Base-by-base conservation (phyloP, 352 stramenopile genomes). In the Pythium coloratum region DNA sequence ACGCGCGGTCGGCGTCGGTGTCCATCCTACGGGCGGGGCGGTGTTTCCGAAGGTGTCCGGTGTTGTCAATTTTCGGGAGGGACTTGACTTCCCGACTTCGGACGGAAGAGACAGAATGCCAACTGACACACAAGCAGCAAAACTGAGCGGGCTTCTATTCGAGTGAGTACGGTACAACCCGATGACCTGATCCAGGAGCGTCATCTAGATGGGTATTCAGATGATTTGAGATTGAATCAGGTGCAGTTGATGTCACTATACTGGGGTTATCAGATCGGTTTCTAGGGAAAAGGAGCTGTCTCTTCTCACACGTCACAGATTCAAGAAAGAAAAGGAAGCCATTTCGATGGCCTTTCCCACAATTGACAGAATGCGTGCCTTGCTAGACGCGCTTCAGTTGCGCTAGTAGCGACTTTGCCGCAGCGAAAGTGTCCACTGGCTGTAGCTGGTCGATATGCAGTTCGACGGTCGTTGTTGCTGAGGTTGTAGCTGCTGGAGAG, bases 381-480 rank as follows among this genome's bases (percentile, higher is more conserved):
- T 5, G 12, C 14, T 40, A 42, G 18, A 1, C 16, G 0, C 30
- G 7, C 18, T 36, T 18, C 47, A 72, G 55, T 36, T 66, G 55
- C 28, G 55, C 30, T 9, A 64, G 67, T 7, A 69, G 28, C n/a
- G 55, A 24, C 47, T 65, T 60, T n/a, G 67, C 47, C 1, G 40
- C 44, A 14, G 61, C 67, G 34, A 59, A 65, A 1, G 40, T 51
- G 49, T 73, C 67, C 34, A 68, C 34, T 2, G 47, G 61, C 32
- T 73, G 67, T 33, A 69, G 30, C 18, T 63, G 60, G 51, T 73
- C 67, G 24, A 73, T 50, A n/a, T 61, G 61, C 10, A 60, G 36
- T 2, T 64, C 46, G 16, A 60, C 59, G 10, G 53, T 26, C 3
- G n/a, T 50, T 16, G 32, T 40, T 4, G 20, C 49, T 20, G 54